phyloP scores from a whole-genome alignment of 139 green algal genomes.

The Mesotaenium endlicherianum region DNA sequence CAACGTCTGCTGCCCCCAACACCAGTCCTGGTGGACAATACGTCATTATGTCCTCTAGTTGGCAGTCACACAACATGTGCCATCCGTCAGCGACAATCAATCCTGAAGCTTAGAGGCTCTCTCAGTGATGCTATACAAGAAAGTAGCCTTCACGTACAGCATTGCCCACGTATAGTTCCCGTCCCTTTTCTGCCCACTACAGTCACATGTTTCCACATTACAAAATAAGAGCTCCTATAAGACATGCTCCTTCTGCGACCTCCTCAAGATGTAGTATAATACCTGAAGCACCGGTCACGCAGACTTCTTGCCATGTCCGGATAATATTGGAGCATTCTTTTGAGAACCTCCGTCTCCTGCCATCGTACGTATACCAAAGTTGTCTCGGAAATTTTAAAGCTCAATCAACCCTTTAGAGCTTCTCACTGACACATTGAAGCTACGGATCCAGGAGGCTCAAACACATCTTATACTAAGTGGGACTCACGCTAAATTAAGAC shows the following conservation, averaged over 20 bases:
- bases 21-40: too few species aligned
- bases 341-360: background rate
- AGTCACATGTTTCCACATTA: background rate
- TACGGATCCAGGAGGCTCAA: background rate
- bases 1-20: too few species aligned
- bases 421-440: background rate
- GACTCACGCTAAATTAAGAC: background rate
- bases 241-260: background rate
- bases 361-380: background rate
- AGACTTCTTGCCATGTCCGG: conserved; percentile 1
- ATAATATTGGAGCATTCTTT: background rate
- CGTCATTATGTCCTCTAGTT: too few species aligned
- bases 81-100: too few species aligned
- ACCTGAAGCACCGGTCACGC: conserved; percentile 21
- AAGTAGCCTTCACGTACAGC: background rate
- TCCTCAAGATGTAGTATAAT: background rate
- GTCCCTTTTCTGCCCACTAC: background rate
- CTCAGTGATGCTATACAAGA: background rate
- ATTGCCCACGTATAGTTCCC: background rate
- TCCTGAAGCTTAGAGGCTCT: too few species aligned
- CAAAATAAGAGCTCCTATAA: background rate
- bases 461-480: background rate
- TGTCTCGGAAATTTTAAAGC: too few species aligned
- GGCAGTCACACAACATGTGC: too few species aligned
- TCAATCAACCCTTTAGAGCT: background rate